Conservation (phyloP, 2,329 filamentous ascomycete species). For the Tolypocladium tropicale region DNA sequence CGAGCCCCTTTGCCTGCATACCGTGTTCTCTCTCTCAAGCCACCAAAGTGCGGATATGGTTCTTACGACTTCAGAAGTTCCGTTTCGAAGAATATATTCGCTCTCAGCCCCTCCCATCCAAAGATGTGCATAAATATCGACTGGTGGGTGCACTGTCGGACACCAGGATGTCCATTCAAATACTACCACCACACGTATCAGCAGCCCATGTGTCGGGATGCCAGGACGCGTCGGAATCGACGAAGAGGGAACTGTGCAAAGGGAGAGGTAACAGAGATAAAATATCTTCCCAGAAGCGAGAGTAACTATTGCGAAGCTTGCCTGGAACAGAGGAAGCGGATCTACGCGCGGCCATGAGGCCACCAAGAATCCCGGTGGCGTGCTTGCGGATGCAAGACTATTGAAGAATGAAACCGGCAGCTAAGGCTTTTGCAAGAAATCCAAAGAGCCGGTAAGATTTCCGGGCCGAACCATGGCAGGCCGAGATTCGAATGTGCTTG, state of each 20-base stretch:
- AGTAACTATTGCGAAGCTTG: neutral
- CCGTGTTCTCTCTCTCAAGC: neutral
- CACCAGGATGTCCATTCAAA: neutral
- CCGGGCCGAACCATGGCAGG: no score
- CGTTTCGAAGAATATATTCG: neutral
- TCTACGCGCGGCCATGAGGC: no score
- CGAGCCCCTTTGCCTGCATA: neutral
- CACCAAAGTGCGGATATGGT: neutral
- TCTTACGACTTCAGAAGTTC: neutral
- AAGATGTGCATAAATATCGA: neutral
- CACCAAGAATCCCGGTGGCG: no score
- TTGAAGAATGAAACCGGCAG: no score
- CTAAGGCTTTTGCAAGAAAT: no score
- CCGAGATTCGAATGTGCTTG: no score
- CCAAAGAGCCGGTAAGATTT: no score
- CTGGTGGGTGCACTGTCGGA: neutral
- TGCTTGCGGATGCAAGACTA: no score
- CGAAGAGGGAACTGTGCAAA: neutral
- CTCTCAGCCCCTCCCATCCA: neutral
- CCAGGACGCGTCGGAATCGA: neutral
- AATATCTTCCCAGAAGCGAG: neutral
- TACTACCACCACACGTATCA: neutral
- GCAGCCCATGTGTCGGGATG: neutral
- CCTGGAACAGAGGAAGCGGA: neutral
- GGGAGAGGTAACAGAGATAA: neutral